Base-by-base conservation (phyloP, 495 filamentous ascomycete species). In the Aspergillus coremiiformis region DNA sequence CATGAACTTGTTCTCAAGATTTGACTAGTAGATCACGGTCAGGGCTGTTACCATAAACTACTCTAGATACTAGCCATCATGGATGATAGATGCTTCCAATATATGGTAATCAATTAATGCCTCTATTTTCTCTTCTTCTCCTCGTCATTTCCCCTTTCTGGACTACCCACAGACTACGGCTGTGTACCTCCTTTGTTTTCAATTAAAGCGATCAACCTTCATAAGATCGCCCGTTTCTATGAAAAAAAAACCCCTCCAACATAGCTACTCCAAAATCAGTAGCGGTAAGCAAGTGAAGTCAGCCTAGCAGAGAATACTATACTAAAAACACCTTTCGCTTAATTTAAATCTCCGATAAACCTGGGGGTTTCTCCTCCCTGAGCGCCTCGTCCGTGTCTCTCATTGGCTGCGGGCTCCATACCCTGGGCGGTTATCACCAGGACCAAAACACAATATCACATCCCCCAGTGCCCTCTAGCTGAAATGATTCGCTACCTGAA, bases 391-490 rank as follows among this genome's bases (percentile, higher is more conserved):
- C n/a, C 23, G 22, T 30, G 23, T 10, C 17, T 30, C 8, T 32
- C 23, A 51, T 51, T 51, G 48, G 48, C 14, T 32, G 37, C 17
- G 35, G 15, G 15, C 29, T 15, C 49, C 44, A 33, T 39, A 47
- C 53, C 50, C 50, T 56, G 56, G 53, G 49, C 47, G 35, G 39
- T 44, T 29, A 52, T 60, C 57, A 60, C 53, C 56, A 39, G 15
- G 15, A 11, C 37, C 57, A 45, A n/a, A n/a, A 50, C 57, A 51
- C 57, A 42, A 46, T 42, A 56, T 60, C 57, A 56, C 57, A 52
- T 39, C 44, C 49, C n/a, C 50, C 43, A 55, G 53, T 49, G 27
- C 23, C 27, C 47, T 44, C 21, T 14, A 10, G 19, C 12, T 4
- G 19, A 26, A 21, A 14, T 60, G 57, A 60, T 60, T 60, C 46